Evolutionary conservation across 768 basidiomycete genomes (phyloP), one percentile per base, ranked within the genome.

Genomic region (Solioccasus polychromus): DNA sequence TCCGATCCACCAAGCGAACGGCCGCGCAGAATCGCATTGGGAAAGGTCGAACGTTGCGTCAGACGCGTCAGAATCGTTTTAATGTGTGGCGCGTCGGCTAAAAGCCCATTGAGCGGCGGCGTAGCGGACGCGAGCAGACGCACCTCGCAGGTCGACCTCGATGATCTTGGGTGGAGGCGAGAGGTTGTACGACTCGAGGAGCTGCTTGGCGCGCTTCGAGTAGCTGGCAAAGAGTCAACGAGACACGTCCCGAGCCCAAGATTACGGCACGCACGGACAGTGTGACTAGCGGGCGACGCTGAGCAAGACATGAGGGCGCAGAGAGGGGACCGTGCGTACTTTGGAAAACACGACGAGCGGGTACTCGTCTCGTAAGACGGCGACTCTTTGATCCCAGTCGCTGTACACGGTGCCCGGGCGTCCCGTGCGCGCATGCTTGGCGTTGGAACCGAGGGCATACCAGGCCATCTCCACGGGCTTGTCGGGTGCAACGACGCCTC

Each of bases 311-410:
- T 28, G 7, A 28, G 7, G 8, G 28, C 28, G 7, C 12, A 28
- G n/a, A n/a, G n/a, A n/a, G n/a, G 15, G 32, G 12, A 17, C 18
- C n/a, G 18, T 19, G 63, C 73, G 25, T 44, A 83, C 86, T 74
- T 92, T 92, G 72, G 88, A 90, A 57, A 92, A 90, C 11, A 92
- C 80, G 35, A 91, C 71, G 7, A 92, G 64, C 2, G 88, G 88
- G 54, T 77, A 72, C 25, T 77, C 62, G 15, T 70, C 57, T 29
- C 76, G 68, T 37, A 89, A 54, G 18, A 55, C 57, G 34, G 58
- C 59, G 15, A 73, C 62, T 34, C 77, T 69, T 48, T 66, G 44
- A 2, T 45, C 35, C 62, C 62, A 57, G 82, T 35, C 77, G 68
- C 26, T 11, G 7, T 26, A 6, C 26, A n/a, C n/a, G n/a, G n/a